phyloP scores from a whole-genome alignment of 345 rosid species.

The Hypericum perforatum region DNA sequence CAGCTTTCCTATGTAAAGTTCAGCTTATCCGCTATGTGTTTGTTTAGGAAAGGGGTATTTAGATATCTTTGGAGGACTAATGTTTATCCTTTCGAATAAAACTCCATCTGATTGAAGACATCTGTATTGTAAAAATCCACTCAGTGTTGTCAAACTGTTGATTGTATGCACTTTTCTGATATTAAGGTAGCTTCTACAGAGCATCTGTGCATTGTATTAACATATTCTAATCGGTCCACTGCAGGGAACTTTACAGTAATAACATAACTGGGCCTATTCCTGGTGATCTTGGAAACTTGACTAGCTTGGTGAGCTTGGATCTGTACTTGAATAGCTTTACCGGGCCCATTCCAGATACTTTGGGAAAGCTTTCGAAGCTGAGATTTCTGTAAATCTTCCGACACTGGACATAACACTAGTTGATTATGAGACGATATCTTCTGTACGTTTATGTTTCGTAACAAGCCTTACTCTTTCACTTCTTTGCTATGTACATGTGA shows the following conservation, averaged over 20 bases:
- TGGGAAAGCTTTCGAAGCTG: slow-evolving; percentile 28
- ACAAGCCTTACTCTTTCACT: slow-evolving; percentile 1
- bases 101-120: no score
- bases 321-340: slow-evolving; percentile 30
- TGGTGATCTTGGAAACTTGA: slow-evolving; percentile 28
- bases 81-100: no score
- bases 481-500: slow-evolving; percentile 13
- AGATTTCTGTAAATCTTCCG: slow-evolving; percentile 27
- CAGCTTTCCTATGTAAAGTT: no score
- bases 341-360: slow-evolving; percentile 28
- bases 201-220: slow-evolving; percentile 2
- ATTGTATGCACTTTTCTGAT: no score
- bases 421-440: background rate
- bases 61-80: no score
- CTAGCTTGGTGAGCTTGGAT: slow-evolving; percentile 37
- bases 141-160: no score
- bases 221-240: background rate
- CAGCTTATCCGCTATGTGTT: no score
- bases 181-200: background rate
- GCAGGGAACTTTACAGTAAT: slow-evolving; percentile 35
- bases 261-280: slow-evolving; percentile 32
- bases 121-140: no score
- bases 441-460: background rate
- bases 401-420: background rate
- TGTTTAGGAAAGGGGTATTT: no score